Base-by-base conservation (phyloP, 345 rosid species). In the Pseudoturritis turrita region DNA sequence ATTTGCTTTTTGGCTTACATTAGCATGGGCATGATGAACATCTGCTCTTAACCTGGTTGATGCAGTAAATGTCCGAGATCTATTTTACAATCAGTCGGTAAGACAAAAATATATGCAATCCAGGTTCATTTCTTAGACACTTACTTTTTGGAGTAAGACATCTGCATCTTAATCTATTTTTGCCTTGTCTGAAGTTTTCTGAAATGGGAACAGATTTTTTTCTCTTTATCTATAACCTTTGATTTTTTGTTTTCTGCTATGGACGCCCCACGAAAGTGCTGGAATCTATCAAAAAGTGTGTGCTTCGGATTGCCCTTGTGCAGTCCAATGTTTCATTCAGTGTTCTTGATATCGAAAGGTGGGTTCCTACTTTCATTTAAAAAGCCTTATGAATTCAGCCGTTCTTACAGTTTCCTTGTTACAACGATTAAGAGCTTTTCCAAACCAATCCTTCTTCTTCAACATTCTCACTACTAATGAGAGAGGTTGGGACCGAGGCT, bases 11-110 rank as follows among this genome's bases (percentile, higher is more conserved):
- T 46, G 15, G 17, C 13, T 72, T 22, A 63, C 57, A 15, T 55
- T 45, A 26, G 40, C 57, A n/a, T 5, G 18, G 2, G 37, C 45
- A 53, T 54, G 21, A 61, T 62, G 72, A 14, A 52, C 17, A 11
- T 79, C 71, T 75, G 28, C 58, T 65, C 13, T 66, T 79, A 62
- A 61, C 35, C 68, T 74, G 49, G 73, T 56, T 84, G 23, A 67
- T 79, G 82, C 86, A 94, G 97, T 88, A 70, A 75, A 81, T 46
- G 90, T 83, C 71, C 92, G 86, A 13, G 96, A 91, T 77, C 80
- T 94, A 62, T 89, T 91, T 80, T 89, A 85, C 87, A 94, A 87
- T 70, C 97, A 89, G 72, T 97, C 96, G 41, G 96, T 94, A 76
- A 82, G 96, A 63, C 86, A 78, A 79, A 89, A 87, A 65, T 83